A percentile compares a stretch with the other conserved stretches of the same genome.
Evolutionary conservation across 257 asterid genomes (phyloP).

Genomic region (Scutellaria galericulata): DNA sequence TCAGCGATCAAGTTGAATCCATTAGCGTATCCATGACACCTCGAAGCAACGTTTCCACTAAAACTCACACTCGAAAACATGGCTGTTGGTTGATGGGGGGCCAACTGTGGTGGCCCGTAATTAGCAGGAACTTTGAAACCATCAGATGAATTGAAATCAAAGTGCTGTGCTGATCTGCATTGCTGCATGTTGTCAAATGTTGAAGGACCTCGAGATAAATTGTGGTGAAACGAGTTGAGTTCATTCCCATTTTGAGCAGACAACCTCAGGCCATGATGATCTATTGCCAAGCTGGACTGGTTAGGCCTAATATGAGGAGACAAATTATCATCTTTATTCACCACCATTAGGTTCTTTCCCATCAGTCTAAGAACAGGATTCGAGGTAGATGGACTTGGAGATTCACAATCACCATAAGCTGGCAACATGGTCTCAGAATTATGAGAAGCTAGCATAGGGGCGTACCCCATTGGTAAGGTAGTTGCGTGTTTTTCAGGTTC

Average conservation of each 20-base stretch:
- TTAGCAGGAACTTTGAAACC: conserved; percentile 42
- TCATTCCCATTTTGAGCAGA: conserved; percentile 39
- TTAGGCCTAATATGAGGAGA: conserved; percentile 42
- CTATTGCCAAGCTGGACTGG: conserved; percentile 35
- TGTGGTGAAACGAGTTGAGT: conserved; percentile 36
- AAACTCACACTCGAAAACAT: conserved; percentile 40
- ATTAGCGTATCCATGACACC: conserved; percentile 35
- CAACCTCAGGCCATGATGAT: conserved; percentile 36
- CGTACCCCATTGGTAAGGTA: conserved; percentile 33
- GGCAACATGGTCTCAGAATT: conserved; percentile 50
- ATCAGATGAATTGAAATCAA: conserved; percentile 43
- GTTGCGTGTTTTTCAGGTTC: conserved; percentile 35
- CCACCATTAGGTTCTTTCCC: conserved; percentile 92
- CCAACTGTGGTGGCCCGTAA: conserved; percentile 37
- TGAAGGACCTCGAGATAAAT: conserved; percentile 37
- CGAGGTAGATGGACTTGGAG: conserved; percentile 61
- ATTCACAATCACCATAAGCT: conserved; percentile 42
- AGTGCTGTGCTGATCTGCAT: conserved; percentile 38
- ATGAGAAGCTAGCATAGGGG: conserved; percentile 38
- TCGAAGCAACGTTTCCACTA: conserved; percentile 36
- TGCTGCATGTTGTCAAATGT: conserved; percentile 35
- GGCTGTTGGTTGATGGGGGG: conserved; percentile 41
- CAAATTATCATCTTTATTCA: conserved; percentile 60
- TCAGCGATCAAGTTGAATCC: conserved; percentile 40
- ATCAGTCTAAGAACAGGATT: conserved; percentile 83